Evolutionary conservation across 129 eudicot genomes (phyloP), one percentile per base, ranked within the genome.

Genomic region (Chrysanthemum makinoi): DNA sequence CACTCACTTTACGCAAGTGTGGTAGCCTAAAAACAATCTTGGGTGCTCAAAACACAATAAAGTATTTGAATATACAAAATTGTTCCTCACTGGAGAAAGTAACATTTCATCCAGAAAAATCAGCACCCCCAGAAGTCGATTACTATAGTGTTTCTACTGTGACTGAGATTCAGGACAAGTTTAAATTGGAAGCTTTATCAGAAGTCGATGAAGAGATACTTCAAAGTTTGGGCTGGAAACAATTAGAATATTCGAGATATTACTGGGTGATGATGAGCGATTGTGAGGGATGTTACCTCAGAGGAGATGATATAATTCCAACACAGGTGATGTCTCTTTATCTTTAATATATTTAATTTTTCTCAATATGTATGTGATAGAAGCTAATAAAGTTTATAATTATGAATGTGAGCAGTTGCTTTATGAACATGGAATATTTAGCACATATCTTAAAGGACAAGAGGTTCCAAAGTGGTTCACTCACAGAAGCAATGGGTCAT

Each of bases 401-500:
- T 44, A 3, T 4, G 44, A 39, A 39, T 39, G 44, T 39, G 44
- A 5, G 9, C 52, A 64, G 77, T 14, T 72, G 33, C 12, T 30
- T 50, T 50, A 51, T 19, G 75, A 81, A 28, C 61, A 11, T 66
- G 78, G 75, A 17, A 64, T 79, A 73, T 79, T 80, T 49, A 70
- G 70, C 66, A 55, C 74, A 30, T 62, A 39, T 75, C 30, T 75
- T 57, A 33, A 53, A 10, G 84, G 84, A n/a, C 55, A 55, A 33
- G 72, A 33, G 58, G 35, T 75, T 30, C 73, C 77, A 19, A 7
- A 53, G 17, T 68, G 79, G 72, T 24, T 76, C 9, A 44, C 54
- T 7, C 47, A 57, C 51, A 65, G 3, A 71, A 66, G 68, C 35
- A 10, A 1, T 1, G 62, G 44, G n/a, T 2, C 76, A 11, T 43